Conservation (phyloP, 1,284 basidiomycete genomes). For the Cryptococcus amylolentus region DNA sequence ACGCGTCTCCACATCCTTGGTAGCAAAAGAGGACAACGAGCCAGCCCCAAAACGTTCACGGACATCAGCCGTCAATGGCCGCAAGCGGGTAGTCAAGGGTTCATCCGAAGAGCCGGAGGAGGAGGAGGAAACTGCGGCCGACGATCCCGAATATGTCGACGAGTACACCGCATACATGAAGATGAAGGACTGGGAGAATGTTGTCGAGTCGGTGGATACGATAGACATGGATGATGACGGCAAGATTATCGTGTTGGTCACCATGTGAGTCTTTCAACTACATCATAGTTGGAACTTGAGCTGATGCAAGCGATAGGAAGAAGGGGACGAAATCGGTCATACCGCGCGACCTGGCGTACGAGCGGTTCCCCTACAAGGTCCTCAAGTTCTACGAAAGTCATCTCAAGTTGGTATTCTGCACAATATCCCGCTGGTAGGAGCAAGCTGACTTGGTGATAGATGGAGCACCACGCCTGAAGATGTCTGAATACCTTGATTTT, state of each 20-base stretch:
- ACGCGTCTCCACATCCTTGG: slow-evolving; percentile 7
- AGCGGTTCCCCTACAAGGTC: slow-evolving; percentile 42
- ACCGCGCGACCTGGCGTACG: slow-evolving; percentile 30
- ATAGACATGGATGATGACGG: slow-evolving; percentile 33
- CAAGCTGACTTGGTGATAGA: no score
- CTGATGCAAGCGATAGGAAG: slow-evolving; percentile 24
- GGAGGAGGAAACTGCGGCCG: slow-evolving; percentile 59
- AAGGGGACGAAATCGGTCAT: slow-evolving; percentile 33
- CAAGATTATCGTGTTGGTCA: slow-evolving; percentile 36
- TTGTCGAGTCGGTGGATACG: slow-evolving; percentile 40
- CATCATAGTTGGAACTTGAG: background rate
- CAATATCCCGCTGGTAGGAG: no score
- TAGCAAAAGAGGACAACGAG: background rate
- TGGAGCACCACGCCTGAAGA: no score
- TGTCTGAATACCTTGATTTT: no score
- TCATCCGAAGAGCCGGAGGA: slow-evolving; percentile 45
- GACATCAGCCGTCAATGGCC: slow-evolving; percentile 34
- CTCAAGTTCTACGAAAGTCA: slow-evolving; percentile 47
- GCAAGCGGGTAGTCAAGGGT: slow-evolving; percentile 24
- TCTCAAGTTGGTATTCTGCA: slow-evolving; percentile 31
- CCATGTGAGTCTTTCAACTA: slow-evolving; percentile 38
- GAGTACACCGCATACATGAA: slow-evolving; percentile 33
- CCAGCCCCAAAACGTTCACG: slow-evolving; percentile 14
- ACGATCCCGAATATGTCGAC: slow-evolving; percentile 28
- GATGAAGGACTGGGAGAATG: slow-evolving; percentile 41